Base-by-base conservation (phyloP, 2,329 filamentous ascomycete genomes). In the Beauveria australis region DNA sequence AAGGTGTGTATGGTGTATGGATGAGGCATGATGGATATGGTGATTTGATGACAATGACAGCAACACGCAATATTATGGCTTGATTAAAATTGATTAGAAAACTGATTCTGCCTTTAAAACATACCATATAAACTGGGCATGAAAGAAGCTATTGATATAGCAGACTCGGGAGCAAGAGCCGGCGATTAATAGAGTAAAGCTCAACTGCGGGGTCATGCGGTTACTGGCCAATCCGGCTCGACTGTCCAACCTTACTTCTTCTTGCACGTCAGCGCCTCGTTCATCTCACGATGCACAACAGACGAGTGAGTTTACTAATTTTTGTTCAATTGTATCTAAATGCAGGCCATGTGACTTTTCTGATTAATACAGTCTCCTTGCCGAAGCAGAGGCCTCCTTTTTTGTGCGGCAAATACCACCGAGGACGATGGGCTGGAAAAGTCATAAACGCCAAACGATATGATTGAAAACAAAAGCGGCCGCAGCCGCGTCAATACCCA, bases 161-260 rank as follows among this genome's bases (percentile, higher is more conserved):
- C n/a, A 9, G 14, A 19, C 19, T 54, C n/a, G 24, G 19, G n/a
- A 22, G 52, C 18, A 4, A 44, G 2, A 22, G 30, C 19, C 19
- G 52, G 1, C 14, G n/a, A 14, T n/a, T 18, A 4, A 8, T 12
- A 28, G 22, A 33, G 41, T 19, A 3, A 6, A 14, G 9, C 19
- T 30, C 48, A 59, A 53, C 47, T 59, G 56, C 56, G 56, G 56
- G 56, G 56, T 59, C 56, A 59, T 59, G 47, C 46, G 56, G 37
- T 46, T 9, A 24, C 40, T 52, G 40, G 40, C 56, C 47, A 52
- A 44, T 59, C 40, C 40, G 26, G 26, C 19, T 40, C 53, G 33
- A 12, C 46, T 28, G 47, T 59, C 24, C 48, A 37, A 59, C 56
- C 6, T 53, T 40, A 59, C 6, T 28, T 53, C 48, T 14, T 22